These are phyloP conservation scores for Capsicum rhomboideum DNA, from an alignment of 257 asterid genomes.

Conservation along the genomic window DNA sequence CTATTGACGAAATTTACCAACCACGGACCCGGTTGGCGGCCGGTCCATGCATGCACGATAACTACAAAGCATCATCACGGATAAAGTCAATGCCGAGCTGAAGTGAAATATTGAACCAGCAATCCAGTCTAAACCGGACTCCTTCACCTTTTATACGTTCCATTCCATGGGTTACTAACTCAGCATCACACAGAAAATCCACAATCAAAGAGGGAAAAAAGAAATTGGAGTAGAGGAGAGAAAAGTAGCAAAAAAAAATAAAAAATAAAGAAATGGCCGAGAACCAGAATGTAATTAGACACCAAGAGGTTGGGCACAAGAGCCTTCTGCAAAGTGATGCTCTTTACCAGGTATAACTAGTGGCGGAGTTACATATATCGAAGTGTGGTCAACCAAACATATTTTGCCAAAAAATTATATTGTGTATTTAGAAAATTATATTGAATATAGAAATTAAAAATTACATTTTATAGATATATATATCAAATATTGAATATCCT, in stretches of 20 bases:
- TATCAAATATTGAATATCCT: too few species aligned
- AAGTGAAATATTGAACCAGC: too few species aligned
- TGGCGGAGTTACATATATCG: neutral
- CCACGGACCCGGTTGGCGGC: neutral
- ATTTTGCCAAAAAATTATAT: too few species aligned
- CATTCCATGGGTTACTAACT: neutral
- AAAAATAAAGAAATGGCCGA: neutral
- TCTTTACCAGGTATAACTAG: conserved; percentile 15
- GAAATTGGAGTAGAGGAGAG: neutral
- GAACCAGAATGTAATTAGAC: neutral
- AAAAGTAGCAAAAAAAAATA: neutral
- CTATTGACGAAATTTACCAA: neutral
- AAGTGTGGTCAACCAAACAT: neutral
- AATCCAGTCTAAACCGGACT: neutral
- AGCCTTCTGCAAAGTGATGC: conserved; percentile 30
- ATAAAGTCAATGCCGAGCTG: too few species aligned
- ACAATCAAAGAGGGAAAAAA: neutral
- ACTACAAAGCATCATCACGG: too few species aligned
- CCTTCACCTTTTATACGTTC: neutral
- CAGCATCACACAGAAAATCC: neutral
- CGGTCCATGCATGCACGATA: neutral
- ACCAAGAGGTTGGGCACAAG: conserved; percentile 20
- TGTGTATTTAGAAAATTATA: too few species aligned
- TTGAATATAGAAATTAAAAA: too few species aligned
- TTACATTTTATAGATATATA: too few species aligned